Percentiles rank a stretch among this genome's conserved stretches.
Evolutionary conservation across 306 rosid genomes (phyloP).

Genomic region (Quercus glauca): DNA sequence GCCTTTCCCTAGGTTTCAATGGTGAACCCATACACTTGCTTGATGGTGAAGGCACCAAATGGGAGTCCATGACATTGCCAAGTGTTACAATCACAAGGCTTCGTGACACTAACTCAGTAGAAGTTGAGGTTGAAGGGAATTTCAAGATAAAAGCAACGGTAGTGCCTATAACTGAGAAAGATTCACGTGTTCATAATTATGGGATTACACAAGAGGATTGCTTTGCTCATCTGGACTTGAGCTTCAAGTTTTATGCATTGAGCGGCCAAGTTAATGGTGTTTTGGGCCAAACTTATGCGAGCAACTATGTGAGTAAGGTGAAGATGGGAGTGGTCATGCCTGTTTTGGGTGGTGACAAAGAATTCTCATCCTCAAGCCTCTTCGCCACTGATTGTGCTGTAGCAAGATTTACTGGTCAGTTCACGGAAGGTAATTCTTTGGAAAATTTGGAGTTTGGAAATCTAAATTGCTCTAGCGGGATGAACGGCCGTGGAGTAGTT

Average conservation of each 20-base stretch:
- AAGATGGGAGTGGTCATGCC: slow-evolving; percentile 49
- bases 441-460: slow-evolving; percentile 4
- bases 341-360: slow-evolving; percentile 36
- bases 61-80: slow-evolving; percentile 4
- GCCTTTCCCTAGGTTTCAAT: slow-evolving; percentile 12
- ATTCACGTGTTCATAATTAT: slow-evolving; percentile 14
- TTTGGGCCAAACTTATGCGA: slow-evolving; percentile 26
- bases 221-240: slow-evolving; percentile 34
- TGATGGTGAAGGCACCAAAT: background rate
- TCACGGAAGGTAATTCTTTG: background rate
- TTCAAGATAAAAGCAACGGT: slow-evolving; percentile 27
- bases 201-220: slow-evolving; percentile 27
- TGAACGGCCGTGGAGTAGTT: slow-evolving; percentile 39
- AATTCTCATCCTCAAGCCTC: slow-evolving; percentile 31
- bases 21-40: slow-evolving; percentile 16
- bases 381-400: slow-evolving; percentile 31
- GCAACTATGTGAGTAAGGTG: slow-evolving; percentile 28
- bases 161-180: slow-evolving; percentile 21
- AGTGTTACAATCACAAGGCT: background rate
- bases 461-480: slow-evolving; percentile 34
- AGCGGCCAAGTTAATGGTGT: slow-evolving; percentile 30
- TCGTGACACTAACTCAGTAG: slow-evolving; percentile 5
- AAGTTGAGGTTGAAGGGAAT: slow-evolving; percentile 22
- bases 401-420: slow-evolving; percentile 16
- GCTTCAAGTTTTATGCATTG: slow-evolving; percentile 29